Base-by-base conservation (phyloP, 305 asterid genomes). In the Fraxinus dipetala region DNA sequence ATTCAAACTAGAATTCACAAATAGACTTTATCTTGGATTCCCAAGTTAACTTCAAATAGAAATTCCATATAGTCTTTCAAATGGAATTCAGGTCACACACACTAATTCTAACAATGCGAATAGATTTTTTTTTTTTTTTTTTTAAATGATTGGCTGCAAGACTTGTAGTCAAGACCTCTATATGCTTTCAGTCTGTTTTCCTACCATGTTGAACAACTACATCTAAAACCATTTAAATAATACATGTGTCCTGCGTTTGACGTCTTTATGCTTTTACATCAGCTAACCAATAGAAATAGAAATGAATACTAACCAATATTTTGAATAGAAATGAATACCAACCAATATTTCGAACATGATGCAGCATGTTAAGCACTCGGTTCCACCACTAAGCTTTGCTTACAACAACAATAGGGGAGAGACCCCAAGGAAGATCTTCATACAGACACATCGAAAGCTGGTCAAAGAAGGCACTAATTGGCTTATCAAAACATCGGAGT, bases 401-500 rank as follows among this genome's bases (percentile, higher is more conserved):
- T 43, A 61, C 45, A 31, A 51, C 32, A 85, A 85, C 84, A 1
- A 0, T 13, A 5, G 59, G 13, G 84, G 84, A 6, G 78, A 79
- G 43, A 82, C 82, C 11, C 84, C 88, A 0, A 59, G 32, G 43
- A 34, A 82, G 18, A 28, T 82, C 31, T 85, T 82, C 80, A 72
- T 63, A 2, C 79, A 22, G 3, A 76, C 79, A 8, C 88, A 85
- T 77, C 20, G 72, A 43, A 38, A 54, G 0, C 80, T 85, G 2
- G 78, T 79, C 3, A 56, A 75, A 75, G 72, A 56, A 5, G 82
- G 82, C 8, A 70, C 72, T 16, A 35, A 79, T 0, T 85, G 85
- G 88, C 79, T 85, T 48, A 79, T 28, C 26, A 80, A 34, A 45
- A 85, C 84, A 16, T 80, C 85, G 0, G 48, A 76, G n/a, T 85